These are phyloP conservation scores for Phytophthora lateralis DNA, from an alignment of 352 stramenopile species.

Conservation along the genomic window DNA sequence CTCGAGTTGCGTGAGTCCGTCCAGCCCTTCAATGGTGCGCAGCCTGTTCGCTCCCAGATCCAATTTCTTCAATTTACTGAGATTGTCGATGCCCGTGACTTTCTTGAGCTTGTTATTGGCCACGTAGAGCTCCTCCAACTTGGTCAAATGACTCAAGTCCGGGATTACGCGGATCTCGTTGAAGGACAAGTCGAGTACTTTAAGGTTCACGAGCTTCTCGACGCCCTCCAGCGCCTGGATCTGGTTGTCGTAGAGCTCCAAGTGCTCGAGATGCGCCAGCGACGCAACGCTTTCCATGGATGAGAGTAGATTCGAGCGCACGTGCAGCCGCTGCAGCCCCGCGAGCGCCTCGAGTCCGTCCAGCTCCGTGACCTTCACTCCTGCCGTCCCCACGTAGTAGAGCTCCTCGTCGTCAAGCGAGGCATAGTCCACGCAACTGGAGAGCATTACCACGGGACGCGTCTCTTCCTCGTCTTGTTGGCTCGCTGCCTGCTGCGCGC, in stretches of 20 bases:
- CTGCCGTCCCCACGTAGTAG: constrained; percentile 83
- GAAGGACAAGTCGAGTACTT: constrained; percentile 96
- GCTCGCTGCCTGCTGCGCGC: not conserved
- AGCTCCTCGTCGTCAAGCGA: constrained; percentile 71
- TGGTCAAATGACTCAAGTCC: constrained; percentile 72
- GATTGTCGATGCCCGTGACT: constrained; percentile 90
- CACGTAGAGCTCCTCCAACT: constrained; percentile 93
- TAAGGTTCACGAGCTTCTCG: constrained; percentile 62
- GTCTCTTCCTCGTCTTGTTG: constrained; percentile 37
- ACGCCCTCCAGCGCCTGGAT: constrained; percentile 87
- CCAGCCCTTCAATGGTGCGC: constrained; percentile 92
- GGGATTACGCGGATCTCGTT: constrained; percentile 95
- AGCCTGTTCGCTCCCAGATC: constrained; percentile 97
- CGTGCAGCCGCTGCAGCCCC: constrained; percentile 61
- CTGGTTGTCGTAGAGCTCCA: constrained; percentile 99
- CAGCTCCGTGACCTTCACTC: constrained; percentile 77
- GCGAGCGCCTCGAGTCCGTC: constrained; percentile 61
- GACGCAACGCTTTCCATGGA: constrained; percentile 80
- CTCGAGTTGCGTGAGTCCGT: constrained; percentile 89
- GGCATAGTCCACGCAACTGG: constrained; percentile 72
- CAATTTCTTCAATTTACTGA: constrained; percentile 93
- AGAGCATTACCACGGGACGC: constrained; percentile 48
- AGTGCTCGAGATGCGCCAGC: constrained; percentile 80
- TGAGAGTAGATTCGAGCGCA: constrained; percentile 81
- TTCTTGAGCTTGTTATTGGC: constrained; percentile 98